Conservation (phyloP, 306 rosid species). For the Medicago arabica region DNA sequence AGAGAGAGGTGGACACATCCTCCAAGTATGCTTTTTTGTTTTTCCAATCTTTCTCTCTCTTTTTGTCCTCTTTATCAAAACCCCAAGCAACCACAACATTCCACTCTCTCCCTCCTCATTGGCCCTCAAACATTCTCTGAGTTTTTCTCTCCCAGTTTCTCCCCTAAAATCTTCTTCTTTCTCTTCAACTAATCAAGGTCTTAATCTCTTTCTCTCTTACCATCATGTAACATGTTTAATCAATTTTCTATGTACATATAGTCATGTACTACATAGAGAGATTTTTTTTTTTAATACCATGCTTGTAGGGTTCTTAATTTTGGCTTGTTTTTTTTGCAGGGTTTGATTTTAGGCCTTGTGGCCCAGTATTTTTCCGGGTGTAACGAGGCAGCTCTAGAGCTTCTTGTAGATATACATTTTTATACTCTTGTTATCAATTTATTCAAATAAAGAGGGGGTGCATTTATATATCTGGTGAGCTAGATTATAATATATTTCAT, state of each 20-base stretch:
- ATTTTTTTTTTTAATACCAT: no score
- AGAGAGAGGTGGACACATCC: conserved; percentile 38
- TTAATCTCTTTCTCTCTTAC: conserved; percentile 21
- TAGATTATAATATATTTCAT: background rate
- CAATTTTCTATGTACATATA: background rate
- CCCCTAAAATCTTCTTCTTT: conserved; percentile 40
- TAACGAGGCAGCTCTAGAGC: conserved; percentile 27
- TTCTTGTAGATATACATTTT: background rate
- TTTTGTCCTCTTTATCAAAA: conserved; percentile 80
- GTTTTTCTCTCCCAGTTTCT: conserved; percentile 18
- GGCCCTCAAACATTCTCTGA: conserved; percentile 38
- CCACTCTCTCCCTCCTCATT: conserved; percentile 42
- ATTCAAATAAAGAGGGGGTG: conserved; percentile 40
- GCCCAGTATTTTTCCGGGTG: conserved; percentile 16
- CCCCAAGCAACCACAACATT: conserved; percentile 76
- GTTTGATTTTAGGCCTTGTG: conserved; percentile 40
- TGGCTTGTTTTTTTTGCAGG: conserved; percentile 9
- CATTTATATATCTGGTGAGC: conserved; percentile 15
- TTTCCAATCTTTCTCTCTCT: conserved; percentile 43
- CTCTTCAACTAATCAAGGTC: conserved; percentile 32
- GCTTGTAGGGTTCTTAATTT: conserved; percentile 11
- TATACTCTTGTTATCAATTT: conserved; percentile 12
- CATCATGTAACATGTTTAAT: background rate
- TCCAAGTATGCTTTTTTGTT: conserved; percentile 42
- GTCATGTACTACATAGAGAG: background rate